A percentile compares a stretch with the other conserved stretches of the same genome.
phyloP scores from a whole-genome alignment of 179 eudicot genomes.

The Vitellaria paradoxa region DNA sequence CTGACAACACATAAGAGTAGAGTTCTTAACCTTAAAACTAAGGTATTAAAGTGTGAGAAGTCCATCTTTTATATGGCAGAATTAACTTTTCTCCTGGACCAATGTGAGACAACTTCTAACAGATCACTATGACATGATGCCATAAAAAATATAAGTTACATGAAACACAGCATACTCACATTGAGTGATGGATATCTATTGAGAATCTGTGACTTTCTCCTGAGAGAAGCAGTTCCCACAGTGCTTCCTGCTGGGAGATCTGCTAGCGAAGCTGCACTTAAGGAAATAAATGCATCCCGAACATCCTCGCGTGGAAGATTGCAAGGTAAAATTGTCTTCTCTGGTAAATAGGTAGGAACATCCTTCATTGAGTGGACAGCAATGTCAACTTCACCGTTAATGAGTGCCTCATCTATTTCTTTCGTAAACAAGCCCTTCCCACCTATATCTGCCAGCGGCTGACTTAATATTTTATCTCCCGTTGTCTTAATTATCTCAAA shows the following conservation, averaged over 20 bases:
- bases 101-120: no score
- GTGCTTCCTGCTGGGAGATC: conserved; percentile 89
- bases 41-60: no score
- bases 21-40: no score
- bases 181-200: conserved; percentile 84
- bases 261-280: conserved; percentile 66
- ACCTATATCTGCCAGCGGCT: conserved; percentile 96
- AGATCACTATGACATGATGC: background rate
- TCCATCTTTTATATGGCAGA: no score
- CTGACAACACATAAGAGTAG: no score
- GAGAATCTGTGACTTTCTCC: conserved; percentile 89
- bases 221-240: conserved; percentile 87
- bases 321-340: conserved; percentile 79
- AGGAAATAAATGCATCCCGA: conserved; percentile 91
- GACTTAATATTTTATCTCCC: conserved; percentile 77
- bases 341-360: conserved; percentile 97
- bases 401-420: conserved; percentile 91
- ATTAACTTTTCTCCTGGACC: no score
- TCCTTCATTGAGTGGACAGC: conserved; percentile 99
- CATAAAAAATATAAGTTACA: background rate
- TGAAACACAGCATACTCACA: conserved; percentile 36
- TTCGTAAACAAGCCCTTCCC: conserved; percentile 96
- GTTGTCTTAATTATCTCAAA: conserved; percentile 87
- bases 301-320: conserved; percentile 95
- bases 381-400: conserved; percentile 80